Conservation (phyloP, 768 basidiomycete species). For the Termitomyces sp. region DNA sequence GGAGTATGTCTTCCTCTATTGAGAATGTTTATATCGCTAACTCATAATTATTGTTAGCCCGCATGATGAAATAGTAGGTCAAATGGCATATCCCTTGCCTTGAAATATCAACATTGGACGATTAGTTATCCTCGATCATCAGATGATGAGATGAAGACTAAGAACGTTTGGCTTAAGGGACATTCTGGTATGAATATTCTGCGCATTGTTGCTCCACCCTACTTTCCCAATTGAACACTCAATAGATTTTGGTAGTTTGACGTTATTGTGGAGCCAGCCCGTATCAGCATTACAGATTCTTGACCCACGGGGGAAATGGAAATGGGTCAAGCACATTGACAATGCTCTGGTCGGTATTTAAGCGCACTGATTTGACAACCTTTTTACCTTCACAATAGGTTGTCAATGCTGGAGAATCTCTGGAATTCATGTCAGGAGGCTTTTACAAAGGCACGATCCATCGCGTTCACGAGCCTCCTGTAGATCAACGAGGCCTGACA, state of each 20-base stretch:
- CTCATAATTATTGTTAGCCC: conserved; percentile 20
- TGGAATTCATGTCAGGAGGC: conserved; percentile 44
- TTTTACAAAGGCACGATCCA: conserved; percentile 46
- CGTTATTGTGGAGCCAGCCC: conserved; percentile 45
- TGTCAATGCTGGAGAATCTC: conserved; percentile 41
- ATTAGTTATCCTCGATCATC: conserved; percentile 34
- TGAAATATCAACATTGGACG: background rate
- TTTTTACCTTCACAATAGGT: conserved; percentile 18
- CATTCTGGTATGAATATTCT: conserved; percentile 30
- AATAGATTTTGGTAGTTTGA: conserved; percentile 38
- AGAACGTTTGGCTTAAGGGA: conserved; percentile 46
- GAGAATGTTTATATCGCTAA: background rate
- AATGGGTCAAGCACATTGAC: conserved; percentile 42
- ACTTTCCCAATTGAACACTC: background rate
- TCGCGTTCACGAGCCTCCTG: conserved; percentile 43
- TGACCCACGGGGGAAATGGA: conserved; percentile 35
- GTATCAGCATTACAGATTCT: conserved; percentile 42
- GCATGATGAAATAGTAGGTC: conserved; percentile 46
- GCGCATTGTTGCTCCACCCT: background rate
- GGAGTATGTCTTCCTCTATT: conserved; percentile 18
- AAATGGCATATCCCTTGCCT: background rate
- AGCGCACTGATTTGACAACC: background rate
- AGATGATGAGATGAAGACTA: conserved; percentile 36
- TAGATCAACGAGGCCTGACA: conserved; percentile 33
- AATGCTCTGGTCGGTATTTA: conserved; percentile 33